Base-by-base conservation (phyloP, 768 basidiomycete genomes). In the Holtermanniella nyarrowii region DNA sequence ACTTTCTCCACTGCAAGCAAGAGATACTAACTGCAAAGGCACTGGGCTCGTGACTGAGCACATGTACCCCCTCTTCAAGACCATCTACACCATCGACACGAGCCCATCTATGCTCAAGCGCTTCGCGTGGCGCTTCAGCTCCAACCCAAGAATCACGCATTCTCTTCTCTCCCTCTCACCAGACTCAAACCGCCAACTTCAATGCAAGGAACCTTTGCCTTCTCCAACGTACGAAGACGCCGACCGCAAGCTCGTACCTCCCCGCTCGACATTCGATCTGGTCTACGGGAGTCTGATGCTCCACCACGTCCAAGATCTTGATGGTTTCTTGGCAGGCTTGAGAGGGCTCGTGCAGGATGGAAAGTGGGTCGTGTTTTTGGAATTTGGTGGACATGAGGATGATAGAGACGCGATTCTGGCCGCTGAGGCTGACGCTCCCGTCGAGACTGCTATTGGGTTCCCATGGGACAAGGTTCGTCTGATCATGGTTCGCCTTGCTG, bases 251-350 rank as follows among this genome's bases (percentile, higher is more conserved):
- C 18, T 58, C 2, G 20, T 42, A 14, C 63, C 61, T 7, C 56
- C 55, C 5, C 18, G 48, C 21, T 24, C 20, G 0, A 37, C 26
- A 43, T 66, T 57, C 44, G 61, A 58, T 20, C n/a, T 66, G n/a
- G 56, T 50, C n/a, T 49, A 60, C 16, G 50, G 49, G 0, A 66
- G 59, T 46, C 45, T 61, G 3, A 61, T 66, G 1, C 14, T 62
- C 23, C 64, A 66, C 42, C 64, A 66, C 51, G 57, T 66, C 1
- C 59, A 63, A 20, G 55, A 60, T 47, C 26, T 55, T 18, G 37
- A 26, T 11, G 39, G 31, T 11, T 54, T 62, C 44, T 50, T 62
- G 51, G 3, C 14, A 0, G 64, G 61, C 18, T 18, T 52, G 7
- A 47, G 43, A 27, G 61, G 57, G 14, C 21, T 66, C 27, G 14